These are phyloP conservation scores for Jatropha curcas DNA, from an alignment of 345 rosid genomes.

Conservation along the genomic window DNA sequence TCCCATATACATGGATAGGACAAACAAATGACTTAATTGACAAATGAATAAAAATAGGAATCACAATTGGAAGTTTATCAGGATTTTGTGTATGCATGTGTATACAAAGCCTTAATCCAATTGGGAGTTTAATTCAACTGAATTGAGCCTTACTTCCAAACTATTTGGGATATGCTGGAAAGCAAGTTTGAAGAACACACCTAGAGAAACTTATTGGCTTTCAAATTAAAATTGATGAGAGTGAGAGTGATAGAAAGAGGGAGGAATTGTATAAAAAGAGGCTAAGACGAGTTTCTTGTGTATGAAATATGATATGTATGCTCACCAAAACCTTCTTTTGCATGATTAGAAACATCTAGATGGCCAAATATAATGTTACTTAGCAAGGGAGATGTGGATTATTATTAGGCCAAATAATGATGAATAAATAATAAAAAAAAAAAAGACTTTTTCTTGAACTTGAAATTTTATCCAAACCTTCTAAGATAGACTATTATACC, in stretches of 20 bases:
- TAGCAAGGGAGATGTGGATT: background rate
- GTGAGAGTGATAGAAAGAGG: background rate
- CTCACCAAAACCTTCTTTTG: background rate
- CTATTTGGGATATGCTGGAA: background rate
- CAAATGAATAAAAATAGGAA: background rate
- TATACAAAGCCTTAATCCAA: too few species aligned
- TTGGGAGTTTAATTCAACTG: background rate
- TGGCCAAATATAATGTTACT: background rate
- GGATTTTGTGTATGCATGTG: background rate
- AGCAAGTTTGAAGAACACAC: background rate
- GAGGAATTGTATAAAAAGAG: background rate
- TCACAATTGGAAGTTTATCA: background rate
- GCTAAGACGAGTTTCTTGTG: background rate
- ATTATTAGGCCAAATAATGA: too few species aligned
- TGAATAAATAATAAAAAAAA: too few species aligned
- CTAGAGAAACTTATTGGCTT: background rate
- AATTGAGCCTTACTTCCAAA: background rate
- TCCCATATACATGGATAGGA: background rate
- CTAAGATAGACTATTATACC: too few species aligned
- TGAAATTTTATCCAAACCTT: too few species aligned
- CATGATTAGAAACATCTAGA: constrained; percentile 1
- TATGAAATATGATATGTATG: background rate
- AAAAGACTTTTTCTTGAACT: too few species aligned
- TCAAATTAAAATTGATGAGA: background rate
- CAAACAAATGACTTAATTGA: background rate